Base-by-base conservation (phyloP, 805 yeast species). In the Candida peoriensis region DNA sequence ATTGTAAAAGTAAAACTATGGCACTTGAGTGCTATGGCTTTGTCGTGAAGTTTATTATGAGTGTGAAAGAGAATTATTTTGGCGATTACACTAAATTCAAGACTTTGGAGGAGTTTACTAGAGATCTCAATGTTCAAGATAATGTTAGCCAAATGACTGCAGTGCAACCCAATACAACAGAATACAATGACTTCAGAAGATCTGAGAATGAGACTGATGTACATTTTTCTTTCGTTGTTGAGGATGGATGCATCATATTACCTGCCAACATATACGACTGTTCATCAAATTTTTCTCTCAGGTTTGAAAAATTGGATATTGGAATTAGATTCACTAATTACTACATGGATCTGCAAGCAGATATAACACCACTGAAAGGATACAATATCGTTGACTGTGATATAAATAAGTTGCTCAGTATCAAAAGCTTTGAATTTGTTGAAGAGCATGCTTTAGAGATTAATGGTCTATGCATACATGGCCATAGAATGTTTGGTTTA, bases 401-500 rank as follows among this genome's bases (percentile, higher is more conserved):
- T 13, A 34, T 45, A 19, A 27, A 17, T 7, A 23, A 33, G 1
- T 26, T 52, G 3, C 37, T 57, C 7, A 38, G 47, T 14, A 17
- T 43, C 8, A 36, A 28, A 6, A 23, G 24, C 4, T 46, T 39
- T 24, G 24, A 34, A 7, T 29, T 40, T 13, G 32, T 45, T 6
- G 18, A 36, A 2, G 36, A 25, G 9, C 42, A 35, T 17, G 76
- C 76, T 28, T 46, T 84, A 20, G 45, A 54, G 4, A 66, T 84
- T 32, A 82, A 81, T 49, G 78, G 81, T 1, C 52, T 82, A 10
- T 51, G 69, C 3, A 66, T 86, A 17, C 94, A 85, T 56, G 94
- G 96, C 1, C 96, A 90, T 56, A 68, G 97, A 50, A 78, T 89
- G 79, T 87, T 87, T 63, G 98, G 98, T 0, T 54, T 87, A 3